Base-by-base conservation (phyloP, 768 basidiomycete genomes). In the Tylopilus balloui region DNA sequence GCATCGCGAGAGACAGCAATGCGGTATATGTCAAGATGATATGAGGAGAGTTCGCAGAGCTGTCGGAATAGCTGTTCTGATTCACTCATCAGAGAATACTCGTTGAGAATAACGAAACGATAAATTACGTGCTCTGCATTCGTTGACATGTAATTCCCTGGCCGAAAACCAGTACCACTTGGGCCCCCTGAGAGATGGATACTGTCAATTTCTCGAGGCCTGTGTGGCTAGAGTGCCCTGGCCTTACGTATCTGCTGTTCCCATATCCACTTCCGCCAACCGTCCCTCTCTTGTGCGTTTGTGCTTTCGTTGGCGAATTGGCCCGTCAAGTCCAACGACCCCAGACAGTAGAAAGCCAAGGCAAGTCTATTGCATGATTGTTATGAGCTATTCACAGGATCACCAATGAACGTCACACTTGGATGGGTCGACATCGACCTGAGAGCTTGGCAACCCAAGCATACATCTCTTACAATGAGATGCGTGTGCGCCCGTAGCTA, bases 1-100 rank as follows among this genome's bases (percentile, higher is more conserved):
- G 76, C 53, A 96, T 85, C 0, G 86, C 81, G 11, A 99, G 83
- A 0, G 81, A 78, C 4, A 96, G 70, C 11, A 99, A 64, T 0
- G 93, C 91, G 1, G 92, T 91, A 61, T 98, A 99, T 8, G 94
- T 93, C 78, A 92, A 89, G 47, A 96, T 91, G 14, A 97, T 72
- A 65, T 97, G 87, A 1, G 90, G 88, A 15, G 78, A 76, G 54
- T 87, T 79, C 61, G 82, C 80, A 29, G 64, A 65, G 17, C n/a
- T 23, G 51, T 77, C 73, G 10, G 71, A 66, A 56, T 78, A 74
- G 24, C 58, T 52, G 19, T 55, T 60, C 70, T 72, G 54, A 47
- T 61, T 42, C 27, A 48, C 27, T 34, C 38, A 32, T 56, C 46
- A 58, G 49, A 51, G 28, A 28, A 51, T 25, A 27, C 19, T 24